A percentile compares a stretch with the other conserved stretches of the same genome.
Conservation (phyloP, 1,139 yeast genomes). For the Protomyces pachydermus region DNA sequence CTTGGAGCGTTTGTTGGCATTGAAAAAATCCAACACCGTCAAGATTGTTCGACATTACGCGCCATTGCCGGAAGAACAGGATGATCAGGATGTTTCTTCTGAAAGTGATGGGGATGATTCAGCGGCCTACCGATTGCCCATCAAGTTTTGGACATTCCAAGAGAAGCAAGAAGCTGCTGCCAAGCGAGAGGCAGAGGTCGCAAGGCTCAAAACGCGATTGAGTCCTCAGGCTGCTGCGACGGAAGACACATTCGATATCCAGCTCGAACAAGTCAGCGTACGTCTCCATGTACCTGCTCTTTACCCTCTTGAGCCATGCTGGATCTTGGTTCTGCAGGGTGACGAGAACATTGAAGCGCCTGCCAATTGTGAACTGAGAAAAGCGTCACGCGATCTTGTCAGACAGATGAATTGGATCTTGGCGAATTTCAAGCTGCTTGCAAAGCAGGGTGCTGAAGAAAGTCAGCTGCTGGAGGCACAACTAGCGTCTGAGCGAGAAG, state of each 20-base stretch:
- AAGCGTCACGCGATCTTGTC: constrained; percentile 5
- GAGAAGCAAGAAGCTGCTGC: not conserved
- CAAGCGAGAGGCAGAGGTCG: not conserved
- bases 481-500: not conserved
- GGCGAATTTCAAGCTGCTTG: constrained; percentile 4
- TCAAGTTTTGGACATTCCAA: not conserved
- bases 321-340: constrained; percentile 15
- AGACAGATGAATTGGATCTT: constrained; percentile 17
- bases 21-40: constrained; percentile 55
- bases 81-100: not conserved
- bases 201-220: not conserved
- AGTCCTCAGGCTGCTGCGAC: not conserved
- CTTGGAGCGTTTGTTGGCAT: constrained; percentile 54
- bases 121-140: not conserved
- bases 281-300: constrained; percentile 10
- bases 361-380: constrained; percentile 1
- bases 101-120: not conserved
- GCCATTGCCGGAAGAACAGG: not conserved
- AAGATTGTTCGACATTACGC: constrained; percentile 43
- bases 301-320: constrained; percentile 12
- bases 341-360: constrained; percentile 6
- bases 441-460: not conserved
- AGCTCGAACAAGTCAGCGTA: not conserved
- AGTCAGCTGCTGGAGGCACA: not conserved
- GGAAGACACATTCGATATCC: constrained; percentile 4